phyloP scores from a whole-genome alignment of 225 moss, liverwort and hornwort genomes.

The Sphagnum contortum region DNA sequence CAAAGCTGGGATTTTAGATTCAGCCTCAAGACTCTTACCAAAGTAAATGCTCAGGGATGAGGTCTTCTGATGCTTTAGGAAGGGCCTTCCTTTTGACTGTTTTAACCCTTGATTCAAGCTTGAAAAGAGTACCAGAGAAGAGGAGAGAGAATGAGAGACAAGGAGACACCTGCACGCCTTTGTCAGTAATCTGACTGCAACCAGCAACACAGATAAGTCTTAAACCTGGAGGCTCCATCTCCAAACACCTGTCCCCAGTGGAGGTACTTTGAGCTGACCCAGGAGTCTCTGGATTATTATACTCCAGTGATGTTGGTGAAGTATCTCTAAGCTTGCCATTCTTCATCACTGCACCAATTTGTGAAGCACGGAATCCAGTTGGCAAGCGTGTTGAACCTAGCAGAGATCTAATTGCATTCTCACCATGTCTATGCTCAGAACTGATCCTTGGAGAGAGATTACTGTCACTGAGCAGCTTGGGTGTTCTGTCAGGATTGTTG shows the following conservation, averaged over 20 bases:
- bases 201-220: constrained; percentile 64
- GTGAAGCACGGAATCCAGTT: constrained; percentile 31
- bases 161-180: constrained; percentile 70
- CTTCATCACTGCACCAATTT: constrained; percentile 38
- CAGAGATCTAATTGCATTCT: constrained; percentile 10
- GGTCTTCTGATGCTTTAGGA: no score
- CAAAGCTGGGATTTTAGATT: no score
- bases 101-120: no score
- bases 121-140: no score
- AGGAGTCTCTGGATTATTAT: constrained; percentile 23
- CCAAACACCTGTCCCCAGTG: constrained; percentile 25
- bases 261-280: not conserved
- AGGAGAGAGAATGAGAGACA: not conserved
- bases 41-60: no score
- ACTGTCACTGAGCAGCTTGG: constrained; percentile 1
- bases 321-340: constrained; percentile 35
- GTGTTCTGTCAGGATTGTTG: constrained; percentile 25
- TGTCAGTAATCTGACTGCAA: constrained; percentile 75
- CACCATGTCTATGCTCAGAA: constrained; percentile 16
- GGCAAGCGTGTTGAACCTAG: constrained; percentile 30
- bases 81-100: no score
- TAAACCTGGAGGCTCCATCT: constrained; percentile 35
- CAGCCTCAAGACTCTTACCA: no score
- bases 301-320: constrained; percentile 27
- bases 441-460: no score